Evolutionary conservation across 192 early-diverging fungal species (phyloP).

Genomic region (Linnemannia zychae): DNA sequence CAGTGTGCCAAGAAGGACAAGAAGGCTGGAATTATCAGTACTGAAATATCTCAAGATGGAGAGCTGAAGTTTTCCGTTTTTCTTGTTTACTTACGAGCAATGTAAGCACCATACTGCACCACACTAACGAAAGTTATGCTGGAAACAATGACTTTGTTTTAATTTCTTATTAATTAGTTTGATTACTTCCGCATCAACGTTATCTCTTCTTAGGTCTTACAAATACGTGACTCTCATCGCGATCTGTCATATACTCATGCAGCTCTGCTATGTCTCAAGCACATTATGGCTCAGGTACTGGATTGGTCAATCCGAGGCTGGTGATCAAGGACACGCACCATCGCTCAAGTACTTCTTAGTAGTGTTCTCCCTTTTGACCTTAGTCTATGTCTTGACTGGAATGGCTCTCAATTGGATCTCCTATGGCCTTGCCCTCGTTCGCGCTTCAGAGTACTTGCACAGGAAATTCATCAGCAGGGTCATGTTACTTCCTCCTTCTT

Average conservation of each 20-base stretch:
- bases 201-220: slow-evolving; percentile 9
- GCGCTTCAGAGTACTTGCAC: slow-evolving; percentile 22
- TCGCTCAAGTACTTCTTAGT: slow-evolving; percentile 15
- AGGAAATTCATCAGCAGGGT: slow-evolving; percentile 6
- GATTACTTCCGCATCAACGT: neutral
- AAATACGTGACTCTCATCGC: slow-evolving; percentile 62
- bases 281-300: slow-evolving; percentile 75
- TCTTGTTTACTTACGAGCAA: slow-evolving; percentile 26
- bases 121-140: too few relatives aligned
- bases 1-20: slow-evolving; percentile 34
- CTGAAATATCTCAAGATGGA: slow-evolving; percentile 11
- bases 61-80: slow-evolving; percentile 13
- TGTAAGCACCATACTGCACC: slow-evolving; percentile 17
- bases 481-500: slow-evolving; percentile 20
- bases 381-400: neutral
- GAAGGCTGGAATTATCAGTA: slow-evolving; percentile 12
- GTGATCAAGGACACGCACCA: neutral
- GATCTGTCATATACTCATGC: slow-evolving; percentile 55
- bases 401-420: slow-evolving; percentile 18
- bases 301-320: slow-evolving; percentile 9
- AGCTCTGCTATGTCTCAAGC: slow-evolving; percentile 60
- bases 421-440: slow-evolving; percentile 17
- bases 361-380: slow-evolving; percentile 19
- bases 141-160: too few relatives aligned
- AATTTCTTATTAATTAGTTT: neutral